Percentiles rank a stretch among this genome's conserved stretches.
Conservation (phyloP, 1,284 basidiomycete species). For the Cryptococcus floricola region DNA sequence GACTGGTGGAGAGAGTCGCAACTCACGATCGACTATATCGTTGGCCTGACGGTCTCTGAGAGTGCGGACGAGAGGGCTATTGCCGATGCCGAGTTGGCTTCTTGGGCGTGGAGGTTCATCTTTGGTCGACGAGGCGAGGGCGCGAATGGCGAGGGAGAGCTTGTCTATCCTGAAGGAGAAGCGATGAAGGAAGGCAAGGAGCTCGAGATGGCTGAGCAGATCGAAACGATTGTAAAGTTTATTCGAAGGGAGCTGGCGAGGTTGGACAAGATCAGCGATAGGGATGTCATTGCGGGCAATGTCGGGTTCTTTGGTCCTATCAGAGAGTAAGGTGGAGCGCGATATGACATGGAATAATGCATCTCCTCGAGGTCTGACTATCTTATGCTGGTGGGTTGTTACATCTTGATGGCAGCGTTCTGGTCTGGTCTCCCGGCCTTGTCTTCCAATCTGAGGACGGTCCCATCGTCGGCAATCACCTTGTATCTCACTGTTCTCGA, state of each 20-base stretch:
- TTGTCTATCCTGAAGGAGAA: slow-evolving; percentile 20
- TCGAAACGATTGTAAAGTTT: slow-evolving; percentile 72
- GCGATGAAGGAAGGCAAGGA: slow-evolving; percentile 51
- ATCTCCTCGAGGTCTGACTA: not conserved
- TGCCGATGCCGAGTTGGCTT: slow-evolving; percentile 73
- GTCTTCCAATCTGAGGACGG: slow-evolving; percentile 40
- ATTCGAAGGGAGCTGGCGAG: slow-evolving; percentile 71
- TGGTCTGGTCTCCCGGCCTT: not conserved
- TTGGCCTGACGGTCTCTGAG: slow-evolving; percentile 29
- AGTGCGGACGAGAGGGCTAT: slow-evolving; percentile 16
- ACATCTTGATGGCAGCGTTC: not conserved
- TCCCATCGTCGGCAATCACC: slow-evolving; percentile 44
- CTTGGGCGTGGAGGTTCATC: slow-evolving; percentile 86
- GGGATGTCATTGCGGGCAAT: slow-evolving; percentile 58
- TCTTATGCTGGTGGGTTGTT: not conserved
- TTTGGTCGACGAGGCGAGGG: slow-evolving; percentile 51
- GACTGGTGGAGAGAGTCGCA: slow-evolving; percentile 87
- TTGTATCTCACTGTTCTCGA: slow-evolving; percentile 45
- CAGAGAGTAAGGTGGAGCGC: slow-evolving; percentile 11
- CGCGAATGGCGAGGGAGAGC: slow-evolving; percentile 10
- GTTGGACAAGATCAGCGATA: slow-evolving; percentile 68
- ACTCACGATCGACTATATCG: slow-evolving; percentile 71
- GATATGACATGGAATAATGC: not conserved
- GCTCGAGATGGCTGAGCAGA: slow-evolving; percentile 68
- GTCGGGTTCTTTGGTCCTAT: slow-evolving; percentile 47